Evolutionary conservation across 768 basidiomycete genomes (phyloP), one percentile per base, ranked within the genome.

Genomic region (Boletus fagicola): DNA sequence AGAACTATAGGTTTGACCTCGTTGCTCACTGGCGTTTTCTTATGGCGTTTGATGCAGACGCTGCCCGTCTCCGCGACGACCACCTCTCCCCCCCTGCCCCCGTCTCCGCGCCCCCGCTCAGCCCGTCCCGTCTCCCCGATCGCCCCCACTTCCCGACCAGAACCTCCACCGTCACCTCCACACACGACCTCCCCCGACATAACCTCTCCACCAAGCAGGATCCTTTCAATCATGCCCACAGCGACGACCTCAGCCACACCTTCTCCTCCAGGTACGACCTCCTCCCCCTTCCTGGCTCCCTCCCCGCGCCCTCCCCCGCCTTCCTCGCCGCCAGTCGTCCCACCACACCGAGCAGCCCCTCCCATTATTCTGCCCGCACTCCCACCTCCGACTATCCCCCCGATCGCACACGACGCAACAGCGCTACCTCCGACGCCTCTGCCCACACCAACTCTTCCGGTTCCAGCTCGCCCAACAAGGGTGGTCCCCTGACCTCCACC

Each of bases 191-290:
- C 51, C 77, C 82, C 73, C 78, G 80, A 65, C 78, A 76, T 65
- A 75, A 53, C 61, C 75, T 78, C 67, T 57, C 70, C n/a, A 49
- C 62, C 24, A 73, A 66, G 60, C 66, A 70, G 62, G 72, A 71
- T 63, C 60, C 64, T 11, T 63, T 64, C 40, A 66, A 81, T 57
- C 83, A 87, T 67, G 75, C 86, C 57, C 84, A 80, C 53, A 91
- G 88, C 74, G 80, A 72, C 65, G 89, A 90, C 75, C 75, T 89
- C 51, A 87, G 83, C 71, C 88, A 90, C 69, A 65, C 35, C 2
- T 53, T 56, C 13, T 59, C 59, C 4, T 10, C 44, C 48, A 62
- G 63, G 49, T 48, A 56, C 48, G 65, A 67, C 52, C 39, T n/a
- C 33, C 50, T 18, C 45, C 36, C 44, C 11, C 56, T 62, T 10